Percentiles rank a stretch among this genome's conserved stretches.
phyloP scores from a whole-genome alignment of 148 eudicot species.

The Hydrangea macrophylla region DNA sequence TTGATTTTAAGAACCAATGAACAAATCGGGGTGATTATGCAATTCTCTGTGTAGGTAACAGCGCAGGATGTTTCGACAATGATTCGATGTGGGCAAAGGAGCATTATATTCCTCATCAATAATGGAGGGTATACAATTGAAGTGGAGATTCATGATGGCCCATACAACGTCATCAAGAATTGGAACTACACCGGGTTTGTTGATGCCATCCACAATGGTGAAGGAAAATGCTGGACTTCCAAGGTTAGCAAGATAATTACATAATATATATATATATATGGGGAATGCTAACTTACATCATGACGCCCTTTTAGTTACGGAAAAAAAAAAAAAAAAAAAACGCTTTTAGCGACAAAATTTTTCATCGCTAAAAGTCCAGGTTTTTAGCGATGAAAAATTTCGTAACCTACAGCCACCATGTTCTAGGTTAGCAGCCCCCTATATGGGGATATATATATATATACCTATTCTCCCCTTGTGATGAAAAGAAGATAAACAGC shows the following conservation, averaged over 20 bases:
- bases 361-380: too few relatives aligned
- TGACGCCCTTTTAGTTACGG: too few relatives aligned
- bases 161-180: slow-evolving; percentile 79
- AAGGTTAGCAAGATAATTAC: slow-evolving; percentile 41
- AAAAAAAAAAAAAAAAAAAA: too few relatives aligned
- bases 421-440: too few relatives aligned
- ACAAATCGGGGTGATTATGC: not conserved
- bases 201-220: slow-evolving; percentile 61
- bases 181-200: slow-evolving; percentile 74
- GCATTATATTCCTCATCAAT: slow-evolving; percentile 78
- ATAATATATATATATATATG: too few relatives aligned
- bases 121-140: slow-evolving; percentile 86
- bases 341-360: too few relatives aligned
- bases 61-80: slow-evolving; percentile 86
- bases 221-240: slow-evolving; percentile 74
- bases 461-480: too few relatives aligned
- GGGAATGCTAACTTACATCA: too few relatives aligned
- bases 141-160: slow-evolving; percentile 88
- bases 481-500: not conserved
- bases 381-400: too few relatives aligned
- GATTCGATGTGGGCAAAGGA: slow-evolving; percentile 68
- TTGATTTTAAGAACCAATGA: not conserved
- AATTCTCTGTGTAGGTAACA: slow-evolving; percentile 50
- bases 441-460: too few relatives aligned
- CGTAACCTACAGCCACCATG: too few relatives aligned